phyloP scores from a whole-genome alignment of 2,329 filamentous ascomycete species.

The Thyridium curvatum region DNA sequence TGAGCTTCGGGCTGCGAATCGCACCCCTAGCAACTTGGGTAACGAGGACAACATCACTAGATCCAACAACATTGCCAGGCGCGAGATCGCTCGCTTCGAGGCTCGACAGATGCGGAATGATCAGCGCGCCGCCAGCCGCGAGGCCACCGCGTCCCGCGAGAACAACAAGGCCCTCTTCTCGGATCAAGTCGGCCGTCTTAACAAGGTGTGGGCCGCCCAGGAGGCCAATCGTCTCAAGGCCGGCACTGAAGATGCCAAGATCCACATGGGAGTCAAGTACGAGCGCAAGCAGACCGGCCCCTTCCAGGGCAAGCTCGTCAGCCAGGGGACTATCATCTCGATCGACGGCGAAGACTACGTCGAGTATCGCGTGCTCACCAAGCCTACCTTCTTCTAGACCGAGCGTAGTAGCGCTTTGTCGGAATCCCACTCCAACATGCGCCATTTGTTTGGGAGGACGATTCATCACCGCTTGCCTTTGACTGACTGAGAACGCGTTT shows the following conservation, averaged over 20 bases:
- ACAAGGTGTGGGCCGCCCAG: constrained; percentile 49
- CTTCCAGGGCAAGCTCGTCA: constrained; percentile 58
- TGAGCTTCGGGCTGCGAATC: constrained; percentile 27
- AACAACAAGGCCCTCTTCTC: constrained; percentile 26
- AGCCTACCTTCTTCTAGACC: constrained; percentile 51
- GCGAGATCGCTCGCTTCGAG: constrained; percentile 46
- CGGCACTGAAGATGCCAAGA: constrained; percentile 46
- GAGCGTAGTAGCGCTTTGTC: too few species aligned
- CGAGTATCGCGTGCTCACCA: constrained; percentile 59
- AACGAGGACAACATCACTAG: constrained; percentile 33
- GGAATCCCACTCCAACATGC: too few species aligned
- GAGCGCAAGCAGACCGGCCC: constrained; percentile 55
- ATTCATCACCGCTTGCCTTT: too few species aligned
- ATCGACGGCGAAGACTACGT: constrained; percentile 64
- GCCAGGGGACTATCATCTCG: constrained; percentile 52
- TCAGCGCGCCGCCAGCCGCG: constrained; percentile 35
- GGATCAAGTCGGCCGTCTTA: constrained; percentile 46
- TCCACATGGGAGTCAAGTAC: constrained; percentile 55
- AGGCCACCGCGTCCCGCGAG: constrained; percentile 24
- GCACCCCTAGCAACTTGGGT: constrained; percentile 12
- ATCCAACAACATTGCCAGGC: constrained; percentile 40
- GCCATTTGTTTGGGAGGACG: too few species aligned
- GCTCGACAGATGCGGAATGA: constrained; percentile 45
- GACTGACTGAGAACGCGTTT: too few species aligned
- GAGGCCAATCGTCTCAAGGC: constrained; percentile 38